A percentile compares a stretch with the other conserved stretches of the same genome.
Evolutionary conservation across 495 filamentous ascomycete species (phyloP).

Genomic region (Xylaria flabelliformis): DNA sequence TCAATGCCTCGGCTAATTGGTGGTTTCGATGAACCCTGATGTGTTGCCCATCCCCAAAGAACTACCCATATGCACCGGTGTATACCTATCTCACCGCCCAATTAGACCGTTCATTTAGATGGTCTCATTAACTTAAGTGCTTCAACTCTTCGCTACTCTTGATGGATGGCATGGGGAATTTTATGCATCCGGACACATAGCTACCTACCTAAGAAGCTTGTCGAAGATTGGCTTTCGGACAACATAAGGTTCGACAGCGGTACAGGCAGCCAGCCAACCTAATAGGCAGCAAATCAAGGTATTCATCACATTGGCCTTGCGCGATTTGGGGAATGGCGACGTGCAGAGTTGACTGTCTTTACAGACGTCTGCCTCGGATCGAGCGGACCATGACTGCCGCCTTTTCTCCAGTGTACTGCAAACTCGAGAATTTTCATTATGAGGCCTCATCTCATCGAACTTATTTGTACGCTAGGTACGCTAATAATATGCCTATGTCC

Average conservation of each 20-base stretch:
- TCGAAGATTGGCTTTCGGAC: background rate
- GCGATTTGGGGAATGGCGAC: background rate
- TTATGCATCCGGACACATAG: background rate
- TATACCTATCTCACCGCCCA: background rate
- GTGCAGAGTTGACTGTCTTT: background rate
- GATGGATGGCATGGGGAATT: background rate
- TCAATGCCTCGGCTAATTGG: conserved; percentile 78
- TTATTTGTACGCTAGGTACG: background rate
- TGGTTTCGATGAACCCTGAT: conserved; percentile 68
- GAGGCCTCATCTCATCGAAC: background rate
- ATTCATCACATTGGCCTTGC: background rate
- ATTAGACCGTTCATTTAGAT: background rate
- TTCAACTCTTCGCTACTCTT: background rate
- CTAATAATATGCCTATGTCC: background rate
- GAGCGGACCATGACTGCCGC: background rate
- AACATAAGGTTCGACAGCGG: background rate
- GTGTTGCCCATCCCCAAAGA: background rate
- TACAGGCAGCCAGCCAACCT: background rate
- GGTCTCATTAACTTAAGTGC: too few relatives aligned
- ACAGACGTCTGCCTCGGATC: background rate
- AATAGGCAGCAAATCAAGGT: background rate
- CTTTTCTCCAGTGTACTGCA: background rate
- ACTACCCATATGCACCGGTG: background rate
- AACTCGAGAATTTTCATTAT: background rate
- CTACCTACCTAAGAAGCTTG: background rate